Conservation (phyloP, 2,329 filamentous ascomycete species). For the Diplocarpon mali region DNA sequence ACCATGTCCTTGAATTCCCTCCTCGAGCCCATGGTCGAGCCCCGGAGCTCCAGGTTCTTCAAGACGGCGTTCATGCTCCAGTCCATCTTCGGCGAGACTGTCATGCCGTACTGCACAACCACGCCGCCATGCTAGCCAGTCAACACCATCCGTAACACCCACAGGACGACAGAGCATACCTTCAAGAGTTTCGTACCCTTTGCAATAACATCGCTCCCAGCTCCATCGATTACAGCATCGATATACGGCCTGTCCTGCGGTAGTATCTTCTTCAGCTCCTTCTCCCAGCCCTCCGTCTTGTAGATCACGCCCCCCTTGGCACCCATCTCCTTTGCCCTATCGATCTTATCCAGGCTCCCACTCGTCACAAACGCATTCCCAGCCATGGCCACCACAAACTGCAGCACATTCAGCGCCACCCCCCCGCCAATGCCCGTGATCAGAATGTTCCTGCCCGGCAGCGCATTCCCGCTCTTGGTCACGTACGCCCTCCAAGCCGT, state of each 20-base stretch:
- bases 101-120: conserved; percentile 90
- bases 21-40: conserved; percentile 83
- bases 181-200: conserved; percentile 60
- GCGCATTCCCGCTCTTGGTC: conserved; percentile 59
- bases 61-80: conserved; percentile 77
- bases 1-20: conserved; percentile 90
- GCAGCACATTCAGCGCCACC: conserved; percentile 70
- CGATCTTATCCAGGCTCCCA: conserved; percentile 56
- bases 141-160: neutral
- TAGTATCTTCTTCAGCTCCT: conserved; percentile 53
- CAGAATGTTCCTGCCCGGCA: conserved; percentile 61
- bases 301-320: conserved; percentile 77
- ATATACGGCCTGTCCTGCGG: conserved; percentile 55
- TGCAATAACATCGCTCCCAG: conserved; percentile 72
- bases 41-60: conserved; percentile 77
- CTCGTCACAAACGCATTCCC: conserved; percentile 31
- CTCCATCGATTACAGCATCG: conserved; percentile 84
- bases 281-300: conserved; percentile 70
- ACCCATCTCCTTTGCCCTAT: conserved; percentile 58
- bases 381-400: conserved; percentile 67
- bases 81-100: conserved; percentile 70
- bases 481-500: conserved; percentile 83
- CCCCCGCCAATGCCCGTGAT: conserved; percentile 90
- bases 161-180: conserved; percentile 28
- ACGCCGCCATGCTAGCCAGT: conserved; percentile 52